Conservation (phyloP, 2,329 filamentous ascomycete genomes). For the Grosmannia clavigera region DNA sequence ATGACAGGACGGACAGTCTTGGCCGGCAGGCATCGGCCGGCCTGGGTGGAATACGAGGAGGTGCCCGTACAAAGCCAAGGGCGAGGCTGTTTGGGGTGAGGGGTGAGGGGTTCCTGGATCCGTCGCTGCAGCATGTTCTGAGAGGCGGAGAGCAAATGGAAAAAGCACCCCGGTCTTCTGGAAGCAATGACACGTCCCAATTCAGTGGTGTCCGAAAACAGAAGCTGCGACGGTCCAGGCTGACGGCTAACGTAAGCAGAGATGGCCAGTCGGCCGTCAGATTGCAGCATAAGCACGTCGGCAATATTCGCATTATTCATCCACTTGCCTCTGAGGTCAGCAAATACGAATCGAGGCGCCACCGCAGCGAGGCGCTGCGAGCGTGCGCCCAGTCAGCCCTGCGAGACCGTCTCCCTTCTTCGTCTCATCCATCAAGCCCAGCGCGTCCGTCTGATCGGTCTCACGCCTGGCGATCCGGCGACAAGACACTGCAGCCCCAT, state of each 20-base stretch:
- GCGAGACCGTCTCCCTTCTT: background rate
- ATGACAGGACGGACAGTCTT: background rate
- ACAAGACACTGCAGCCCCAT: background rate
- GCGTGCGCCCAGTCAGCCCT: background rate
- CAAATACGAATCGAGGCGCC: background rate
- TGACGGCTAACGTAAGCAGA: background rate
- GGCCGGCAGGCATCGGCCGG: background rate
- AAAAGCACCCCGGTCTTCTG: background rate
- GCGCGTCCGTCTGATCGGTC: too few relatives aligned
- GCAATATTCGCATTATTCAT: background rate
- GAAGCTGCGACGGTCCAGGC: background rate
- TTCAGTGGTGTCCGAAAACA: background rate
- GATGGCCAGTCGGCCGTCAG: background rate
- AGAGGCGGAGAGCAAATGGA: background rate
- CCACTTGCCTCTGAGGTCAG: background rate
- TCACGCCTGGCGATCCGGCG: background rate
- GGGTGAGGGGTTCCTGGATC: background rate
- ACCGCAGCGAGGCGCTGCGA: background rate
- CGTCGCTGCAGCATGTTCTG: background rate
- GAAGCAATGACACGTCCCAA: background rate
- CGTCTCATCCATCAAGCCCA: background rate
- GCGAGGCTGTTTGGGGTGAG: background rate
- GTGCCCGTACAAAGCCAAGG: background rate
- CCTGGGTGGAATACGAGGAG: background rate
- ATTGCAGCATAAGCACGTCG: too few relatives aligned